Percentiles rank a stretch among this genome's conserved stretches.
Evolutionary conservation across 2,329 filamentous ascomycete genomes (phyloP).

Genomic region (Scedosporium boydii): DNA sequence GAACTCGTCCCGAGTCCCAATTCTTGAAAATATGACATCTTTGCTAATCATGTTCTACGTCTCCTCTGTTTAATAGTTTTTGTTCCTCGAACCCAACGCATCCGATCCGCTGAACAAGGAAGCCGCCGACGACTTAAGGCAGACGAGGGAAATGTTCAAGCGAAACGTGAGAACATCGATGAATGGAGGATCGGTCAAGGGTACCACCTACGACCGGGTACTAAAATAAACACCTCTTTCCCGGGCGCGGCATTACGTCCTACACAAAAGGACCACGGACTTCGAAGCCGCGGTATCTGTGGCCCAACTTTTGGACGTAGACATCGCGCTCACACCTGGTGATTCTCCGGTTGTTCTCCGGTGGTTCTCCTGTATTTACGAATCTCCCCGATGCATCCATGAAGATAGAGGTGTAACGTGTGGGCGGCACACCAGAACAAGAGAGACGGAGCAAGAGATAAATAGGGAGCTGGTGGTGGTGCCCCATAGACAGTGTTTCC

Average conservation of each 20-base stretch:
- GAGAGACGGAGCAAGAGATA: too few relatives aligned
- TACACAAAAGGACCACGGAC: background rate
- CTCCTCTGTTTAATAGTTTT: constrained; percentile 49
- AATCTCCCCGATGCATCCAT: background rate
- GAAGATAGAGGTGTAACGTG: background rate
- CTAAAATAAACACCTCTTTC: constrained; percentile 43
- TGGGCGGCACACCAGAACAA: background rate
- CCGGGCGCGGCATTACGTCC: background rate
- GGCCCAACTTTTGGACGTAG: too few relatives aligned
- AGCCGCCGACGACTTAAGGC: constrained; percentile 82
- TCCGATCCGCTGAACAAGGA: constrained; percentile 98
- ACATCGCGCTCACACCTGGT: background rate
- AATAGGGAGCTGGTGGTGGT: background rate
- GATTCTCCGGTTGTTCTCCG: too few relatives aligned
- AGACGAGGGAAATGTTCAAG: constrained; percentile 81
- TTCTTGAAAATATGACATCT: background rate
- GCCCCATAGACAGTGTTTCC: background rate
- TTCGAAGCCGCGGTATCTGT: too few relatives aligned
- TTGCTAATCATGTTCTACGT: background rate
- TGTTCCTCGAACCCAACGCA: constrained; percentile 96
- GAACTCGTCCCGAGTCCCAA: background rate
- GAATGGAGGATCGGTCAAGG: constrained; percentile 68
- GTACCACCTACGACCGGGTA: constrained; percentile 68
- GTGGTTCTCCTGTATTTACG: background rate
- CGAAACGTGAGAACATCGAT: constrained; percentile 80